Conservation (phyloP, 495 filamentous ascomycete species). For the Neurospora discreta region DNA sequence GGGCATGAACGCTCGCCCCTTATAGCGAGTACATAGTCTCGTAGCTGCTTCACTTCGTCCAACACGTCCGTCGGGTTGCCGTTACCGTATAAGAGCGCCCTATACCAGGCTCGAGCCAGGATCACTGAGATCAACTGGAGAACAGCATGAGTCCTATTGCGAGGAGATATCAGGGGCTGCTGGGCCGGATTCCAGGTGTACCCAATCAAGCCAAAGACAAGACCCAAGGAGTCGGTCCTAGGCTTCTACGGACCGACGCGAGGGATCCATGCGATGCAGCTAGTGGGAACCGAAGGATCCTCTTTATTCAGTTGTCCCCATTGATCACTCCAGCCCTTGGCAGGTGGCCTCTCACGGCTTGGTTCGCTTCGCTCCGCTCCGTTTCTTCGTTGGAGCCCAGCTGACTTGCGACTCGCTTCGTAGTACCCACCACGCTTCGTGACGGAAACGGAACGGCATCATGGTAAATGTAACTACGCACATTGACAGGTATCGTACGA, state of each 20-base stretch:
- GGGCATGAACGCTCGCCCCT: neutral
- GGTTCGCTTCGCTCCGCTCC: neutral
- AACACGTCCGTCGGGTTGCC: neutral
- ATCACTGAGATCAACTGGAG: neutral
- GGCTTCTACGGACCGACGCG: slow-evolving; percentile 14
- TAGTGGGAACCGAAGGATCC: neutral
- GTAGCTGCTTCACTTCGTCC: neutral
- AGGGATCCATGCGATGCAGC: slow-evolving; percentile 6
- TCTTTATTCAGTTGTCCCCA: neutral
- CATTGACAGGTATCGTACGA: neutral
- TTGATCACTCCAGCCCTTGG: neutral
- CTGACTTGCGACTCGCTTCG: neutral
- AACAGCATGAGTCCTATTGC: neutral
- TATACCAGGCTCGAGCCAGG: neutral
- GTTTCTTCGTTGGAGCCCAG: neutral
- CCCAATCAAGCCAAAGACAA: neutral
- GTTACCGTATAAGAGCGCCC: neutral
- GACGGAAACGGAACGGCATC: neutral
- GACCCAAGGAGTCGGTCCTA: neutral
- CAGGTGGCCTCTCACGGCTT: neutral
- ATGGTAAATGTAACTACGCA: neutral
- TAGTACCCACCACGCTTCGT: neutral
- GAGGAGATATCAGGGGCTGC: neutral
- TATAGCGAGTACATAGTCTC: neutral
- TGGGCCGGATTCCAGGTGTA: neutral